Base-by-base conservation (phyloP, 768 basidiomycete genomes). In the Pulveroboletus sp. region DNA sequence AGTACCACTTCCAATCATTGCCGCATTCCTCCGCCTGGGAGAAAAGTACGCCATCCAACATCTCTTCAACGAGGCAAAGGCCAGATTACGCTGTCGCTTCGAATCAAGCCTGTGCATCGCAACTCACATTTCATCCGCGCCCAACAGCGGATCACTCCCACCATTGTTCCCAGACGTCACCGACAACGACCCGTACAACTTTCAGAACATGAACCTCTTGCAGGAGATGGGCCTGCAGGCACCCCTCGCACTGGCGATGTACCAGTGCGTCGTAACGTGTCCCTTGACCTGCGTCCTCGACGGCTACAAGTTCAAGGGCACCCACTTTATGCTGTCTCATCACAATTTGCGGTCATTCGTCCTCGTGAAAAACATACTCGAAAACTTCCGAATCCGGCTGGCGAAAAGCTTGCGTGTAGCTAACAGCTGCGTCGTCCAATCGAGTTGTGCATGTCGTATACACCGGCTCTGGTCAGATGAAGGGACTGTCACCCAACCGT, bases 121-220 rank as follows among this genome's bases (percentile, higher is more conserved):
- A 38, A 17, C 25, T 27, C 25, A 9, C 5, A 27, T 27, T 9
- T 5, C 25, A 27, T 27, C 25, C n/a, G n/a, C n/a, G n/a, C n/a
- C n/a, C n/a, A n/a, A n/a, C 25, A 27, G 9, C 5, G 25, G 25
- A 9, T 5, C 5, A 9, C 25, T 27, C 25, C 25, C 25, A n/a
- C n/a, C n/a, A n/a, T n/a, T n/a, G 9, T 27, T 27, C 9, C 24
- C 13, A 12, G 13, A 12, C 46, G 8, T 51, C 21, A 14, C 25
- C 6, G 37, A 32, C 11, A 4, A 21, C 2, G 58, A 62, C 16
- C 58, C 55, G 6, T 38, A 46, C 44, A 40, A 51, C 35, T 55
- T 63, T 37, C 55, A 47, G 23, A 12, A 53, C 23, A 56, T 53
- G 51, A 60, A 57, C n/a, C 50, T 56, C 12, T 19, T 56, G 44